phyloP scores from a whole-genome alignment of 306 rosid species.

The Prunus mume region DNA sequence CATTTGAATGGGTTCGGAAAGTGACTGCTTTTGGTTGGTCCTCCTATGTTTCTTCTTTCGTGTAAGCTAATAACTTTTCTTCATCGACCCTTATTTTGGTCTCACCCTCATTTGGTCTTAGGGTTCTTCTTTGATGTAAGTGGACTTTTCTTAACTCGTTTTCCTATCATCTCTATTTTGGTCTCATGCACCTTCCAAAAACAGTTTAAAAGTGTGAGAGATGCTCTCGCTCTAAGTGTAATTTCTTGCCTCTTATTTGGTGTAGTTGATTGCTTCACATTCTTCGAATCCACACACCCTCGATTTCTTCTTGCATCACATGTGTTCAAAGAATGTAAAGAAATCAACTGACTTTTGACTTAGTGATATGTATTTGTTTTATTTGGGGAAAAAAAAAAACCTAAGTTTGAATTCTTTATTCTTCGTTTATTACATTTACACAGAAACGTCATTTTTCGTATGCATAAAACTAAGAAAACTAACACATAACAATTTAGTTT shows the following conservation, averaged over 20 bases:
- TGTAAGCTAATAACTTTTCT: neutral
- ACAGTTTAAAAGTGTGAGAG: neutral
- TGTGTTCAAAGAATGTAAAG: no score
- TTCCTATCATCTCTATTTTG: neutral
- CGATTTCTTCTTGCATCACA: no score
- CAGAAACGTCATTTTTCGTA: no score
- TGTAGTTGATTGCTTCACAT: neutral
- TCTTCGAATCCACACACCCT: neutral
- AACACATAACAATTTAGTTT: no score
- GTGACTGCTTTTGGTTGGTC: neutral
- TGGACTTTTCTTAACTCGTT: neutral
- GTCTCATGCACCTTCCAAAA: neutral
- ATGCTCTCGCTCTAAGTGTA: neutral
- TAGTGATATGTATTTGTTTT: no score
- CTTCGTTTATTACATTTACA: no score
- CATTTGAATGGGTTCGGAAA: neutral
- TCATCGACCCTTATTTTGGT: neutral
- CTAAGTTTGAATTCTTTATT: no score
- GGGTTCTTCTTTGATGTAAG: neutral
- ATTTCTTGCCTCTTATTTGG: neutral
- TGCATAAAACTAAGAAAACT: neutral
- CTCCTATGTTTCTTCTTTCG: slow-evolving; percentile 3
- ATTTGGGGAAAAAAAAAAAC: no score
- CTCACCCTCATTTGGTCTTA: neutral
- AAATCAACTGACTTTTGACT: no score